Base-by-base conservation (phyloP, 495 filamentous ascomycete species). In the Xylaria longipes region DNA sequence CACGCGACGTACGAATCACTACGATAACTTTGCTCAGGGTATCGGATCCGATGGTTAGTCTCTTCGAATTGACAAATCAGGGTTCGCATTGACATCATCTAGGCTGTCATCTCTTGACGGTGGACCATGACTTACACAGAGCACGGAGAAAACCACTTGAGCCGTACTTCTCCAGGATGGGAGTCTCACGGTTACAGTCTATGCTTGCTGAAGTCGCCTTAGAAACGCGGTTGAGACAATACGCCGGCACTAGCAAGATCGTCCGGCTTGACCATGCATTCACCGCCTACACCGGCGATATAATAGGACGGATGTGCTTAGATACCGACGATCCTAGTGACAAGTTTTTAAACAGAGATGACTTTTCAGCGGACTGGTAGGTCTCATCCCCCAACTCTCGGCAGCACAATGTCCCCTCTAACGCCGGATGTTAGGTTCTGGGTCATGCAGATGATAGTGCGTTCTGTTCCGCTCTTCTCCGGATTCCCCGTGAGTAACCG, bases 241-340 rank as follows among this genome's bases (percentile, higher is more conserved):
- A 41, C 20, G 35, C 65, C 5, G 74, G 71, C 12, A 76, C 73
- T n/a, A 31, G 48, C 41, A 56, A 52, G 17, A 69, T 77, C 0
- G 33, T 80, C 25, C 74, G 79, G 9, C 68, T 80, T 2, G 79
- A 80, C 22, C 76, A 78, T 65, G 78, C 74, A n/a, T 74, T 75
- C 52, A 63, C 70, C n/a, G 78, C 79, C 6, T 75, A 72, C 58
- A 43, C 74, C 5, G 78, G 74, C 0, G 74, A 77, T 58, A 68
- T 77, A 15, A 75, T 80, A 14, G 33, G 65, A 31, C 46, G 65
- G 52, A 67, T 67, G 46, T 67, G 65, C 29, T 29, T 67, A 20
- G 65, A 56, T 2, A 31, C 41, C 22, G 54, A 65, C 20, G 56
- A 79, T 5, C 75, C 76, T 25, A 41, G 62, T 14, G 75, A 77